Conservation (phyloP, 2,329 filamentous ascomycete genomes). For the Nemania serpens region DNA sequence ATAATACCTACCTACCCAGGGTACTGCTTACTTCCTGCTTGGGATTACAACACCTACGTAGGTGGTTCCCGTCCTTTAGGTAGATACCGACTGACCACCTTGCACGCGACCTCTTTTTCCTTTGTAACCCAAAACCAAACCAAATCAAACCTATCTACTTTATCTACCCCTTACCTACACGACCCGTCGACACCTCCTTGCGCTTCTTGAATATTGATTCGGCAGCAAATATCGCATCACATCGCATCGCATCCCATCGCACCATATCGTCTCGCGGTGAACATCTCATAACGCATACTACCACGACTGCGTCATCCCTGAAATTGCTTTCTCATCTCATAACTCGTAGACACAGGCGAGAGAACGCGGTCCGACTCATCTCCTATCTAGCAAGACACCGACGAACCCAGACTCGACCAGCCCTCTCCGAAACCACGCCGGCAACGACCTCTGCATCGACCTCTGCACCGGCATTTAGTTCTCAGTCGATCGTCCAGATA, state of each 20-base stretch:
- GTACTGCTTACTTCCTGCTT: not conserved
- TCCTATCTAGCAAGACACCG: not conserved
- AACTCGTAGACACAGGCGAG: not conserved
- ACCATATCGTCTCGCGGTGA: not conserved
- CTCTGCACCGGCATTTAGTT: not conserved
- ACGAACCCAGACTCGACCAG: constrained; percentile 9
- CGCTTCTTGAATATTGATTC: constrained; percentile 1
- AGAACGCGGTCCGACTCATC: not conserved
- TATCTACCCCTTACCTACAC: not conserved
- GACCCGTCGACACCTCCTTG: not conserved
- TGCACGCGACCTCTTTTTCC: not conserved
- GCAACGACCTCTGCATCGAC: too few species aligned
- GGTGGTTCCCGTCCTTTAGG: too few species aligned
- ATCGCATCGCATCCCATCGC: constrained; percentile 1
- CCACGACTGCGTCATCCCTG: not conserved
- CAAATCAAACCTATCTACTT: not conserved
- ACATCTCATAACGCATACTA: not conserved
- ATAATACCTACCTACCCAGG: not conserved
- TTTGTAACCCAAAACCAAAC: not conserved
- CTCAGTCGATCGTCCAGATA: not conserved
- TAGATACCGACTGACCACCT: not conserved
- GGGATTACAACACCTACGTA: not conserved
- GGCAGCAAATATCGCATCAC: not conserved
- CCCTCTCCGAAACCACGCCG: constrained; percentile 17
- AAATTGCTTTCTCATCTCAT: not conserved